Conservation (phyloP, 345 rosid genomes). For the Brassica cretica region DNA sequence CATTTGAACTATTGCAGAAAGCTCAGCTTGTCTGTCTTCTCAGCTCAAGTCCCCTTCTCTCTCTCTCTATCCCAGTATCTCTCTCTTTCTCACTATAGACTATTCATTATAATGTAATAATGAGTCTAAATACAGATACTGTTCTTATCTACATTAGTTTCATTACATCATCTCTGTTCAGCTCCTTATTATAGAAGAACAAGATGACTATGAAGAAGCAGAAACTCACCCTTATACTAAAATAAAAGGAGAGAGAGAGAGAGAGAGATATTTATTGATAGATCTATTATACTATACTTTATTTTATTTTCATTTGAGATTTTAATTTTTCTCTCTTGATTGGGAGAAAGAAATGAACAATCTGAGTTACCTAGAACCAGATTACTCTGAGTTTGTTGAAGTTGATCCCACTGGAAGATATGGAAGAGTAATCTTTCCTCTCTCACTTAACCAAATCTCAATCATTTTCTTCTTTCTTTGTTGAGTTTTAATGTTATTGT, state of each 20-base stretch:
- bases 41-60: constrained; percentile 14
- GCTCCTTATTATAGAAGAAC: constrained; percentile 21
- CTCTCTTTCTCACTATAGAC: not conserved
- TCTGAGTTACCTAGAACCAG: constrained; percentile 58
- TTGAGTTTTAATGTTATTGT: constrained; percentile 11
- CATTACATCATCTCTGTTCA: constrained; percentile 16
- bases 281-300: constrained; percentile 24
- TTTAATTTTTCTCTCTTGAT: constrained; percentile 1
- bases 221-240: not conserved
- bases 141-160: constrained; percentile 33
- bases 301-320: not conserved
- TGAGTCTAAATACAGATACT: constrained; percentile 8
- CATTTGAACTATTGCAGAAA: constrained; percentile 31
- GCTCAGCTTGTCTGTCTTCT: constrained; percentile 27
- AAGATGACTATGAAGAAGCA: constrained; percentile 22
- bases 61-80: no score
- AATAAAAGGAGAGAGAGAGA: constrained; percentile 3
- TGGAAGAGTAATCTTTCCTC: constrained; percentile 65
- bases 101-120: constrained; percentile 29
- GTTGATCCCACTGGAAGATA: constrained; percentile 99
- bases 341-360: constrained; percentile 60
- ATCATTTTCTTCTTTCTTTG: constrained; percentile 1
- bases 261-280: constrained; percentile 10
- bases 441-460: constrained; percentile 21
- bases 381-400: constrained; percentile 81